Evolutionary conservation across 257 asterid genomes (phyloP).

Genomic region (Euphrasia confusa): DNA sequence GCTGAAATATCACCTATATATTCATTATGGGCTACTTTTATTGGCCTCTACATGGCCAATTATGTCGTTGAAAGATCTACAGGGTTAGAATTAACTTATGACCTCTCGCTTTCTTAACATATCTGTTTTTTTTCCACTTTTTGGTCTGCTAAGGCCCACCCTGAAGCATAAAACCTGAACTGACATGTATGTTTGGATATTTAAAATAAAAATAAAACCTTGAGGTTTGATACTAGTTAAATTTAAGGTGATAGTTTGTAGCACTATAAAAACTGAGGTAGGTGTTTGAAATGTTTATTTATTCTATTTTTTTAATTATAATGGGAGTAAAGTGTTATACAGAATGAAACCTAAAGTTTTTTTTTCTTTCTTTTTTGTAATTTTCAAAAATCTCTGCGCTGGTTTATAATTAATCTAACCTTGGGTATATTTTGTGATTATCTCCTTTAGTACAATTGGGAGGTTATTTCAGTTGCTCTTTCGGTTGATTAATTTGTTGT

Average conservation of each 20-base stretch:
- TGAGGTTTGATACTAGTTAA: background rate
- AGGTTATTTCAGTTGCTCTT: background rate
- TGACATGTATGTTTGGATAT: background rate
- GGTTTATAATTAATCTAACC: no score
- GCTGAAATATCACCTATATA: conserved; percentile 94
- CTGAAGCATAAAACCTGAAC: background rate
- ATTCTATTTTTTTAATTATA: no score
- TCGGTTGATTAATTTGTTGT: conserved; percentile 17
- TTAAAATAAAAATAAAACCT: background rate
- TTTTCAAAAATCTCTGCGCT: no score
- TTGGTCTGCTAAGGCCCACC: conserved; percentile 13
- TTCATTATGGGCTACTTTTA: conserved; percentile 98
- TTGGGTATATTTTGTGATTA: no score
- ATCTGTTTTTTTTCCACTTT: conserved; percentile 8
- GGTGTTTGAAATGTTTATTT: no score
- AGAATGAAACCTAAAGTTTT: background rate
- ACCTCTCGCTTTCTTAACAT: background rate
- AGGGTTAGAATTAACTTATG: conserved; percentile 57
- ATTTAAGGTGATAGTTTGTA: no score
- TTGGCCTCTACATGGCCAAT: conserved; percentile 97
- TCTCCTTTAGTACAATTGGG: background rate
- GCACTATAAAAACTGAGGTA: no score
- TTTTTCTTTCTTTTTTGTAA: conserved; percentile 7
- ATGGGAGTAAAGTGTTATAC: background rate
- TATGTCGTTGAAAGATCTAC: conserved; percentile 97